Conservation (phyloP, 176 grass and related monocot genomes). For the Oryza meridionalis region DNA sequence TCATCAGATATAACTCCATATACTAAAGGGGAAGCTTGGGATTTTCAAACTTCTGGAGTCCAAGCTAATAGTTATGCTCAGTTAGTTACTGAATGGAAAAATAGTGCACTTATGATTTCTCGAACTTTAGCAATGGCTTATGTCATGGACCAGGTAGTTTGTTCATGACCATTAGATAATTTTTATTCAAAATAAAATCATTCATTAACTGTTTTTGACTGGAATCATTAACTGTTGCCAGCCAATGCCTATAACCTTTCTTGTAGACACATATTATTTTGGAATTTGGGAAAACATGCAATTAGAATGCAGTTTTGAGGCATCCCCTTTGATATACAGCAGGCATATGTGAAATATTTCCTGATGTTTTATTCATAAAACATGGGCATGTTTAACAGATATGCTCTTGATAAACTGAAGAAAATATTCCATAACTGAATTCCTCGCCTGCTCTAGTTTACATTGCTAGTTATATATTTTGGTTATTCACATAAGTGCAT, state of each 20-base stretch:
- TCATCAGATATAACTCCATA: constrained; percentile 36
- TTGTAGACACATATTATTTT: not conserved
- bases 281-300: not conserved
- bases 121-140: constrained; percentile 75
- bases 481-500: not conserved
- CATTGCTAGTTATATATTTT: not conserved
- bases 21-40: constrained; percentile 42
- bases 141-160: constrained; percentile 86
- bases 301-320: not conserved
- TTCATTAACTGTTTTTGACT: not conserved
- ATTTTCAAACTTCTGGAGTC: constrained; percentile 61
- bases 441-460: not conserved
- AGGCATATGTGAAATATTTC: not conserved
- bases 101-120: constrained; percentile 67
- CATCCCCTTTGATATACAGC: not conserved
- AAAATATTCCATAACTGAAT: not conserved
- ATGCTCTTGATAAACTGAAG: not conserved
- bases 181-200: not conserved
- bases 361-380: not conserved
- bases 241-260: not conserved
- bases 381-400: not conserved
- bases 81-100: constrained; percentile 59
- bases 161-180: not conserved
- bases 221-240: not conserved
- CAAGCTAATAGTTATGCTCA: constrained; percentile 44